Percentiles rank a stretch among this genome's conserved stretches.
These are phyloP conservation scores for Capsicum chinense DNA, from an alignment of 257 asterid genomes.

Conservation along the genomic window DNA sequence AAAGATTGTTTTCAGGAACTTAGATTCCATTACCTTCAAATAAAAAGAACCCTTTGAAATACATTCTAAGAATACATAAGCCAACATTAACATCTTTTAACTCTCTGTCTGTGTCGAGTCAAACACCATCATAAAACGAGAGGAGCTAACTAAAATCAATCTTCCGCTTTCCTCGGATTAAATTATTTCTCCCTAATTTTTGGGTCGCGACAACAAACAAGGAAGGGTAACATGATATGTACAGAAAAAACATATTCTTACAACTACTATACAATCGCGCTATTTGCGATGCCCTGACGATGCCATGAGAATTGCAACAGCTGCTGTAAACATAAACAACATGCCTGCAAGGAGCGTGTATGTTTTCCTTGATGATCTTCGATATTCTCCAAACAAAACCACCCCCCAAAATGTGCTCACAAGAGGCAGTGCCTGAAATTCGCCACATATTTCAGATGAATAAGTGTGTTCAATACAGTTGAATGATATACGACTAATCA, in stretches of 20 bases:
- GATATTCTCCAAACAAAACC: slow-evolving; percentile 75
- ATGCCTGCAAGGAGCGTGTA: slow-evolving; percentile 62
- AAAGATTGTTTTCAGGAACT: neutral
- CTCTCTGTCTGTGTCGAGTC: neutral
- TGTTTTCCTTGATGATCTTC: slow-evolving; percentile 79
- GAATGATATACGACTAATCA: neutral
- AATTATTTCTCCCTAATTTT: neutral
- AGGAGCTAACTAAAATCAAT: slow-evolving; percentile 18
- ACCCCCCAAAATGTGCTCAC: slow-evolving; percentile 97
- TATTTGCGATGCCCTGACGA: slow-evolving; percentile 80
- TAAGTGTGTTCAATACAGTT: neutral
- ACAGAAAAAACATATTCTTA: neutral
- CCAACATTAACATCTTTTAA: neutral
- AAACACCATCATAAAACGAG: neutral
- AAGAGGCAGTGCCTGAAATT: slow-evolving; percentile 81
- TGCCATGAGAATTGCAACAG: slow-evolving; percentile 89
- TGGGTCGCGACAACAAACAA: neutral
- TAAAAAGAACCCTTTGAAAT: neutral
- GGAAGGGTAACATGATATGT: slow-evolving; percentile 18
- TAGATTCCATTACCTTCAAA: neutral
- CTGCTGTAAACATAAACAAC: slow-evolving; percentile 78
- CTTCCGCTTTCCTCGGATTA: neutral
- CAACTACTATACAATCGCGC: neutral
- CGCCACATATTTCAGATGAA: slow-evolving; percentile 17
- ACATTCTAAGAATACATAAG: neutral